Conservation (phyloP, 768 basidiomycete species). For the Boletus rubescentipes region DNA sequence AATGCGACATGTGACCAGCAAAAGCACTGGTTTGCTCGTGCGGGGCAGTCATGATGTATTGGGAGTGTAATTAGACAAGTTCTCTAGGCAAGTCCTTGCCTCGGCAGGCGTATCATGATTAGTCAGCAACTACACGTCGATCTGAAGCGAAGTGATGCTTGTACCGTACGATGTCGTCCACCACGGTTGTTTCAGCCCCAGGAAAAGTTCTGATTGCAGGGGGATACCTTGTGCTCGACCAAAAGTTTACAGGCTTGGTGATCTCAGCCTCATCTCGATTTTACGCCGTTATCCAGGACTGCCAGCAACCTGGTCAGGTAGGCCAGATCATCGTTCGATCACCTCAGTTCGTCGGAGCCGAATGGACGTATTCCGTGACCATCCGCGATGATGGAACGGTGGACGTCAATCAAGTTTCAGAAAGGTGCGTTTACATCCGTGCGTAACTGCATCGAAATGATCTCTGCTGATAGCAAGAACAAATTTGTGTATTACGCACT, state of each 20-base stretch:
- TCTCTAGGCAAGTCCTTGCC: not conserved
- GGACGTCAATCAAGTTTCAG: conserved; percentile 21
- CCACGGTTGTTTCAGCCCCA: conserved; percentile 83
- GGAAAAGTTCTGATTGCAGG: conserved; percentile 96
- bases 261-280: conserved; percentile 93
- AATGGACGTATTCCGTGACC: conserved; percentile 68
- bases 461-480: conserved; percentile 54
- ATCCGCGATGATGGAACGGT: conserved; percentile 33
- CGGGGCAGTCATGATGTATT: conserved; percentile 49
- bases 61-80: conserved; percentile 2
- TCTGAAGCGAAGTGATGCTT: not conserved
- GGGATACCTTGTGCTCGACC: conserved; percentile 96
- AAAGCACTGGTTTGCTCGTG: conserved; percentile 86
- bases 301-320: conserved; percentile 22
- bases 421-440: conserved; percentile 18
- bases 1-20: conserved; percentile 84
- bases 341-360: conserved; percentile 84
- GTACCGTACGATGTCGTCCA: conserved; percentile 38
- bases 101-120: conserved; percentile 20
- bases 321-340: conserved; percentile 72
- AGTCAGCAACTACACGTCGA: conserved; percentile 22
- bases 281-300: conserved; percentile 69
- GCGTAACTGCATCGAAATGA: not conserved
- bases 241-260: conserved; percentile 79
- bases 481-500: conserved; percentile 92